Percentiles rank a stretch among this genome's conserved stretches.
phyloP scores from a whole-genome alignment of 2,329 filamentous ascomycete genomes.

The Sarocladium oryzae region DNA sequence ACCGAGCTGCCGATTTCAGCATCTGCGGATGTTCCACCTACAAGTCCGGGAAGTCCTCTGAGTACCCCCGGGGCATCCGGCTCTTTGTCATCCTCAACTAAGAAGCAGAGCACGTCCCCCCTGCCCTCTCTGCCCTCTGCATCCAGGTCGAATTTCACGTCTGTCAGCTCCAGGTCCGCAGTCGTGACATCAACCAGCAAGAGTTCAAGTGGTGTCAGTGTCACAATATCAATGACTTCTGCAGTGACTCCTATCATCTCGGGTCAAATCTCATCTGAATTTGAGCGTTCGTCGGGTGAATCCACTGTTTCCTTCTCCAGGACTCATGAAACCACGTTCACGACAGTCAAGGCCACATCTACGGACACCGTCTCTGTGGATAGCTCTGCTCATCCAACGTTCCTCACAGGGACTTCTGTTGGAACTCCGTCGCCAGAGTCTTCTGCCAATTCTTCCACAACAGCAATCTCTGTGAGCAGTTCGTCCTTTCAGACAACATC shows the following conservation, averaged over 20 bases:
- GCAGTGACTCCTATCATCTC: too few species aligned
- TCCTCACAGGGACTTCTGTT: background rate
- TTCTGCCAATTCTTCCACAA: background rate
- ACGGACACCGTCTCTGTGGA: conserved; percentile 3
- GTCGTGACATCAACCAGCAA: background rate
- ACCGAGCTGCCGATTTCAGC: conserved; percentile 4
- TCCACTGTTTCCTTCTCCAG: background rate
- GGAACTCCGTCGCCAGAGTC: background rate
- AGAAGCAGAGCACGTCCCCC: background rate
- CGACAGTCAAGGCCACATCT: background rate
- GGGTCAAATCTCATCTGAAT: too few species aligned
- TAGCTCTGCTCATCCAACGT: background rate
- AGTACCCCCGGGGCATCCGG: background rate
- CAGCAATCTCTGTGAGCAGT: too few species aligned
- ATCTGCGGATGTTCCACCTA: conserved; percentile 3
- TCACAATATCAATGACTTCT: too few species aligned
- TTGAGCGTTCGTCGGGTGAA: too few species aligned
- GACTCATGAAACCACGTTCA: background rate
- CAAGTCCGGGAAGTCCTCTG: background rate
- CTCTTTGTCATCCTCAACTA: background rate
- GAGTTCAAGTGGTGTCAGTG: too few species aligned
- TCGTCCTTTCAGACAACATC: background rate
- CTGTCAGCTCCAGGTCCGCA: too few species aligned
- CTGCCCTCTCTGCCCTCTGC: background rate
- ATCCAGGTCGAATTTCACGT: background rate